Conservation (phyloP, 2,329 filamentous ascomycete genomes). For the Cladosporium sp. region DNA sequence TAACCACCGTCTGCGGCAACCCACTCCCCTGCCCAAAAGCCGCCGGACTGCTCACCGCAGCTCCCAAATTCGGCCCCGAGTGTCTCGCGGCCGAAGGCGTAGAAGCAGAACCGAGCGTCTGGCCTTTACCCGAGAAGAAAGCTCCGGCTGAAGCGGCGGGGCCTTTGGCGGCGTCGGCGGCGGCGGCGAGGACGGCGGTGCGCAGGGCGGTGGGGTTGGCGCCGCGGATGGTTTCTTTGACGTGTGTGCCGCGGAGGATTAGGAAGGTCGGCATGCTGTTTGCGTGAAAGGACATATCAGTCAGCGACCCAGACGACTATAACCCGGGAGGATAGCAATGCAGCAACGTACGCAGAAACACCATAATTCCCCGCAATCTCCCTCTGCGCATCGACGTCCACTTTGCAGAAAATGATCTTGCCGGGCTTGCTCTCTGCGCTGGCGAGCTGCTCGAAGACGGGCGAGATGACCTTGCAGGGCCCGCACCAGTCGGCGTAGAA, state of each 20-base stretch:
- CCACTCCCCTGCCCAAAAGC: constrained; percentile 37
- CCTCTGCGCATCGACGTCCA: constrained; percentile 56
- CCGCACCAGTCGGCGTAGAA: constrained; percentile 53
- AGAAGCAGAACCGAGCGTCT: constrained; percentile 38
- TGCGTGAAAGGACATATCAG: background rate
- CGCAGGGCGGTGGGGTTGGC: constrained; percentile 51
- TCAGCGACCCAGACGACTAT: no score
- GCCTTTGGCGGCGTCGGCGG: constrained; percentile 41
- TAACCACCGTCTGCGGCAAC: constrained; percentile 41
- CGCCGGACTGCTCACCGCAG: constrained; percentile 31
- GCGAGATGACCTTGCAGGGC: constrained; percentile 57
- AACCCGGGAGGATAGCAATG: no score
- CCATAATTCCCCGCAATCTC: constrained; percentile 52
- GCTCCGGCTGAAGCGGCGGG: constrained; percentile 29
- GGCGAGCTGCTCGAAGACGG: constrained; percentile 53
- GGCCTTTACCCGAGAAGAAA: constrained; percentile 44
- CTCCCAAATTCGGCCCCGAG: constrained; percentile 25
- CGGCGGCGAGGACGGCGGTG: constrained; percentile 48
- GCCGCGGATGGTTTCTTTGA: constrained; percentile 50
- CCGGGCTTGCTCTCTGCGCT: constrained; percentile 49
- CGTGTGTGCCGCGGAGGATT: constrained; percentile 45
- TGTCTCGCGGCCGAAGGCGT: constrained; percentile 26
- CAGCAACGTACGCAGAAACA: constrained; percentile 44
- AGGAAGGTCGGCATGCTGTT: constrained; percentile 51
- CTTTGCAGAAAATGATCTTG: constrained; percentile 54